Percentiles rank a stretch among this genome's conserved stretches.
phyloP scores from a whole-genome alignment of 2,329 filamentous ascomycete species.

The Byssochlamys sp. region DNA sequence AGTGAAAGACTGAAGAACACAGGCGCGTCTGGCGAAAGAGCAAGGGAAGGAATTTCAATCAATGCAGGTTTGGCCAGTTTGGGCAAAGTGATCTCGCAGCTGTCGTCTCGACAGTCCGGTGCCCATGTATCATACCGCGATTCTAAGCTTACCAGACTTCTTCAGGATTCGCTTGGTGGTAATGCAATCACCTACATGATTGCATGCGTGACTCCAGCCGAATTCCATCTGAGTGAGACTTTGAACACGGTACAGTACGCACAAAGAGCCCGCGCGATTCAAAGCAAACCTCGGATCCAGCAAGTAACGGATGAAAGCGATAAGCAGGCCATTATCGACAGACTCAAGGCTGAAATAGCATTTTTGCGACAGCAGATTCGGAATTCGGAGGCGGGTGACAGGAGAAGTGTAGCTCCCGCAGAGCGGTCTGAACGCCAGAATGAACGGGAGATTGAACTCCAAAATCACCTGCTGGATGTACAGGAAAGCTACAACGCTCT shows the following conservation, averaged over 20 bases:
- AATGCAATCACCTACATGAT: constrained; percentile 99
- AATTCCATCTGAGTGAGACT: constrained; percentile 95
- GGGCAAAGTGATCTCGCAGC: constrained; percentile 94
- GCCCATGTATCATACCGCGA: constrained; percentile 95
- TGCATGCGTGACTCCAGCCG: constrained; percentile 89
- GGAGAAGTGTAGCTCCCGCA: constrained; percentile 46
- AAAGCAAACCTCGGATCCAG: constrained; percentile 94
- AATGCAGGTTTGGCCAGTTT: constrained; percentile 89
- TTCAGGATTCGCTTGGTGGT: constrained; percentile 92
- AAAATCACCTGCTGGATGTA: constrained; percentile 82
- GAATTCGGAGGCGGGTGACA: constrained; percentile 61
- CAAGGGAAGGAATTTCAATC: constrained; percentile 94
- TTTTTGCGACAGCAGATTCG: constrained; percentile 91
- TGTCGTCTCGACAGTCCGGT: constrained; percentile 78
- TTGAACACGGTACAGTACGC: constrained; percentile 96
- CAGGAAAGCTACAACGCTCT: constrained; percentile 92
- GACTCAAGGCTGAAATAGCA: constrained; percentile 83
- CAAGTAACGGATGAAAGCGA: constrained; percentile 80
- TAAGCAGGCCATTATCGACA: constrained; percentile 86
- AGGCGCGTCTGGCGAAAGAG: constrained; percentile 83
- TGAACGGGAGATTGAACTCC: constrained; percentile 78
- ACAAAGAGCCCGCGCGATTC: constrained; percentile 87
- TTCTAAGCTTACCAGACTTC: constrained; percentile 85
- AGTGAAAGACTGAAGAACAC: constrained; percentile 97
- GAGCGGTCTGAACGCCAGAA: constrained; percentile 70